phyloP scores from a whole-genome alignment of 164 flowering plant species.

The Chloranthus sessilifolius region DNA sequence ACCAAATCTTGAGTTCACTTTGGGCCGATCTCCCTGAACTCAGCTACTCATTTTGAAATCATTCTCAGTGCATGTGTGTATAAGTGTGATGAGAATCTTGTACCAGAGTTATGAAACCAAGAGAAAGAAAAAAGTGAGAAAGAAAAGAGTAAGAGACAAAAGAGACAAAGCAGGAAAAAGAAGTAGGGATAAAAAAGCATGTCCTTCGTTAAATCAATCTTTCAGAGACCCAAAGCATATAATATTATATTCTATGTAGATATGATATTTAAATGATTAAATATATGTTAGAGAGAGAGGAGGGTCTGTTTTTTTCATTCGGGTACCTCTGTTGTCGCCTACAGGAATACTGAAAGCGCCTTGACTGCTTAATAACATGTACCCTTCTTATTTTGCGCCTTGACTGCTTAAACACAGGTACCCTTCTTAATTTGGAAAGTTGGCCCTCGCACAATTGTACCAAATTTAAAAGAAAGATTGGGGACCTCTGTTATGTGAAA shows the following conservation, averaged over 20 bases:
- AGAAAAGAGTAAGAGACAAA: constrained; percentile 44
- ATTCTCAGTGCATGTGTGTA: constrained; percentile 27
- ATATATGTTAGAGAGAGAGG: too few relatives aligned
- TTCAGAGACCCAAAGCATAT: constrained; percentile 43
- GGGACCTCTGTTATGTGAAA: too few relatives aligned
- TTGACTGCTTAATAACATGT: too few relatives aligned
- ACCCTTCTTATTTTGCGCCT: too few relatives aligned
- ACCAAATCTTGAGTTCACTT: constrained; percentile 88
- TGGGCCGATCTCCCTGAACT: constrained; percentile 68
- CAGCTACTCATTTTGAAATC: constrained; percentile 52
- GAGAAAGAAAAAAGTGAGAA: background rate
- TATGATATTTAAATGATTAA: constrained; percentile 56
- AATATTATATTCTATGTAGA: constrained; percentile 43
- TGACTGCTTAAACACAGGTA: too few relatives aligned
- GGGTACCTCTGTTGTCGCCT: too few relatives aligned
- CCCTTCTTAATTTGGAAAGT: too few relatives aligned
- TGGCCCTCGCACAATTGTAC: too few relatives aligned
- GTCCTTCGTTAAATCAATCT: constrained; percentile 33
- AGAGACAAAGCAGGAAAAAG: constrained; percentile 56
- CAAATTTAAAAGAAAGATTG: too few relatives aligned
- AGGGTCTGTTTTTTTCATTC: too few relatives aligned
- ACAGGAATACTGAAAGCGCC: too few relatives aligned
- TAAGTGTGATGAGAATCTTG: constrained; percentile 51
- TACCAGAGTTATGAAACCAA: constrained; percentile 34
- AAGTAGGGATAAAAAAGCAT: constrained; percentile 23